Evolutionary conservation across 2,329 filamentous ascomycete genomes (phyloP).

Genomic region (Exserohilum turcica): DNA sequence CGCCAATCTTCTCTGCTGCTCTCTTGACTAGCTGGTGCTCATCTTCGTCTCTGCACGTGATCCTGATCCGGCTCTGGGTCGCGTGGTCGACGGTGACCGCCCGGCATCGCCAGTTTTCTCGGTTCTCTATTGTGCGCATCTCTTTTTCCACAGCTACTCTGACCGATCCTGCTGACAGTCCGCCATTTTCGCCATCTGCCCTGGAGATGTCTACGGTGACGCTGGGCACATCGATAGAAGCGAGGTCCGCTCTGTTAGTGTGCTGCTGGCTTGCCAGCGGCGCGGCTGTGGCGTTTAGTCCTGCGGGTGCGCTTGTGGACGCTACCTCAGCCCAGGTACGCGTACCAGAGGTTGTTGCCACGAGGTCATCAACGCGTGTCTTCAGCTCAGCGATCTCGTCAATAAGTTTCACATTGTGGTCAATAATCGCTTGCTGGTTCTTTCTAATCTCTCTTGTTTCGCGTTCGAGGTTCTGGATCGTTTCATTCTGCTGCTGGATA

Average conservation of each 20-base stretch:
- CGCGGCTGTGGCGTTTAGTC: slow-evolving; percentile 5
- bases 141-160: slow-evolving; percentile 3
- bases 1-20: slow-evolving; percentile 11
- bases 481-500: slow-evolving; percentile 9
- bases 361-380: slow-evolving; percentile 10
- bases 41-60: slow-evolving; percentile 10
- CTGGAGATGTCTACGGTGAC: slow-evolving; percentile 12
- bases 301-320: slow-evolving; percentile 1
- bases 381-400: slow-evolving; percentile 12
- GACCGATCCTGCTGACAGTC: slow-evolving; percentile 6
- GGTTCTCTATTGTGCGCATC: slow-evolving; percentile 8
- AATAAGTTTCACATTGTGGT: slow-evolving; percentile 11
- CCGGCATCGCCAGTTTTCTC: slow-evolving; percentile 12
- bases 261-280: slow-evolving; percentile 5
- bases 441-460: no score
- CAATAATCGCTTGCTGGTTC: slow-evolving; percentile 9
- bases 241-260: slow-evolving; percentile 1
- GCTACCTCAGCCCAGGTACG: slow-evolving; percentile 9
- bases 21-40: no score
- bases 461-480: slow-evolving; percentile 9
- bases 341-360: slow-evolving; percentile 5
- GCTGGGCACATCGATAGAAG: slow-evolving; percentile 5
- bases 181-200: slow-evolving; percentile 8
- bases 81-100: slow-evolving; percentile 13
- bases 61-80: slow-evolving; percentile 12